Base-by-base conservation (phyloP, 306 rosid genomes). In the Medicago lupulina region DNA sequence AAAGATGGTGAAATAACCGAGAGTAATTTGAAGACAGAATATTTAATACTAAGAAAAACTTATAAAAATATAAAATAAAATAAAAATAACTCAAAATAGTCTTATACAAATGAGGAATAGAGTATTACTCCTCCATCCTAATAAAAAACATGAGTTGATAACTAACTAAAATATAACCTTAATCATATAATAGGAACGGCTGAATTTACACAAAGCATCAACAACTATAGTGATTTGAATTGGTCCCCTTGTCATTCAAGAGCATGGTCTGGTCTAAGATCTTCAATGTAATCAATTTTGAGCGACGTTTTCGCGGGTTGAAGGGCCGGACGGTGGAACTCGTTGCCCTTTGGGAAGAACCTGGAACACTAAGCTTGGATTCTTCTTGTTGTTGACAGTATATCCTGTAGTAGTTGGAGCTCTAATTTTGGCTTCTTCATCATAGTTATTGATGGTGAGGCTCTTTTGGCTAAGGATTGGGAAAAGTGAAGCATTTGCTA, bases 331-430 rank as follows among this genome's bases (percentile, higher is more conserved):
- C 0, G 5, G 10, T 39, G 31, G 50, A 64, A 64, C 50, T 5
- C 5, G 47, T 7, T 8, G 4, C 4, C 50, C 50, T 39, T 10
- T 64, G 8, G 70, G 70, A 9, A 64, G 70, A n/a, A 60, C 38
- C 28, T 60, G 66, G 17, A 60, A 60, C 66, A 23, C 34, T 40
- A 40, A 63, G 49, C 25, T 10, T 64, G n/a, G 70, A 64, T 7
- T 64, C 7, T 34, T 62, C 21, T 63, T 63, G 1, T 63, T 36
- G 4, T 7, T 61, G 9, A 34, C 38, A 34, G 31, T 0, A 28
- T 28, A 28, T 28, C 31, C 13, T 60, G 13, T 28, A 11, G 50
- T 44, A 5, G 16, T 4, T 3, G 51, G 38, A 34, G 38, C 38
- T 34, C 5, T 14, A n/a, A 6, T n/a, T 50, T 50, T 50, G 19